Base-by-base conservation (phyloP, 2,329 filamentous ascomycete genomes). In the Phialocephala subalpina region DNA sequence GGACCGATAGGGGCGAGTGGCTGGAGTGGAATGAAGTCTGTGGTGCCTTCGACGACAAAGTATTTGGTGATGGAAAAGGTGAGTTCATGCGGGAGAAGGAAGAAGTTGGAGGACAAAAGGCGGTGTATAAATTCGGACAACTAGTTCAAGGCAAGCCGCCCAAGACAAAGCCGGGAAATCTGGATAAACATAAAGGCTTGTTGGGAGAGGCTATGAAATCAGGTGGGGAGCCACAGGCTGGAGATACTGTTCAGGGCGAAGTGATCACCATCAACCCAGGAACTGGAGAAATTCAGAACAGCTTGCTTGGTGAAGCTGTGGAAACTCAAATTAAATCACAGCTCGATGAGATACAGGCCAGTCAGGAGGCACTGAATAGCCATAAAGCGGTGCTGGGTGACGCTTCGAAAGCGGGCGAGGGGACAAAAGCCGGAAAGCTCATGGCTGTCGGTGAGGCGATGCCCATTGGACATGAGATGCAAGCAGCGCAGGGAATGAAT, bases 11-110 rank as follows among this genome's bases (percentile, higher is more conserved):
- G n/a, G 67, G 67, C 22, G 56, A 42, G 45, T 87, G 84, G 83
- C 66, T 84, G 25, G 78, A 78, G 0, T 84, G 83, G 76, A 78
- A 78, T 7, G 82, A 85, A 27, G 77, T 85, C 5, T 85, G 82
- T 35, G 74, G 76, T 14, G 79, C 80, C 2, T 75, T 80, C 25
- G 80, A 82, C 36, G 76, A 79, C 8, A 78, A 79, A 38, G 73
- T 85, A 0, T 86, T 87, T 68, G 73, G 76, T 8, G 84, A 86
- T 69, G 80, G 78, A 0, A 77, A 79, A 29, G 84, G 82, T 0
- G 69, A 67, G 1, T 82, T 79, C 77, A 77, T 74, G 0, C 70
- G 76, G 56, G 80, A 81, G 45, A 35, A 36, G 14, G 61, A 40
- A 11, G 52, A 56, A 9, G 35, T 57, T 20, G 55, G 55, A 12